Percentiles rank a stretch among this genome's conserved stretches.
These are phyloP conservation scores for Mucor saturninus DNA, from an alignment of 371 early-diverging fungal species.

Conservation along the genomic window DNA sequence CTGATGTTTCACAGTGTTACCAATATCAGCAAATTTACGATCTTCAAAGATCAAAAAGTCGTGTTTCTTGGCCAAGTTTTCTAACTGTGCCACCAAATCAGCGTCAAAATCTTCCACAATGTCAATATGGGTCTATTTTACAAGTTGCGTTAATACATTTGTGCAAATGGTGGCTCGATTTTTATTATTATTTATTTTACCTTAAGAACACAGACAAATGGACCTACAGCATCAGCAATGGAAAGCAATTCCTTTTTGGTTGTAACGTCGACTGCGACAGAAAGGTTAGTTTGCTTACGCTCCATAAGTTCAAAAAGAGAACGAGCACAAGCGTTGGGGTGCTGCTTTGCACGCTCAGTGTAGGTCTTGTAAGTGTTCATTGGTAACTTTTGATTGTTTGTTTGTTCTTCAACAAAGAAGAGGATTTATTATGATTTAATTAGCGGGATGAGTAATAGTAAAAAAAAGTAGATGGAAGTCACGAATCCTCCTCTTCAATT, in stretches of 20 bases:
- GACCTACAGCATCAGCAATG: constrained; percentile 89
- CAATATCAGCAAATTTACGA: constrained; percentile 96
- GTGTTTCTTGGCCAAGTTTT: constrained; percentile 79
- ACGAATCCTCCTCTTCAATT: constrained; percentile 33
- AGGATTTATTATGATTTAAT: not conserved
- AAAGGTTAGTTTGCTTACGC: constrained; percentile 89
- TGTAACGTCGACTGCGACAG: constrained; percentile 89
- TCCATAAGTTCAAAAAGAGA: constrained; percentile 86
- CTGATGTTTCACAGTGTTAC: constrained; percentile 94
- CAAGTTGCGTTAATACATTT: not conserved
- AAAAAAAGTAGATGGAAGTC: constrained; percentile 1
- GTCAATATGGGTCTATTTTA: constrained; percentile 89
- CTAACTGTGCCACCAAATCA: constrained; percentile 76
- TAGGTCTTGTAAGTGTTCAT: constrained; percentile 60
- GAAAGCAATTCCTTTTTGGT: constrained; percentile 84
- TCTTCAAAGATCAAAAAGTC: constrained; percentile 97
- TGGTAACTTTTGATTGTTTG: not conserved
- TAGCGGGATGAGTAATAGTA: not conserved
- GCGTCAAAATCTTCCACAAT: constrained; percentile 91
- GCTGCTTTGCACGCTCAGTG: constrained; percentile 55
- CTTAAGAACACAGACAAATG: constrained; percentile 93
- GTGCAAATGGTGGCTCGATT: not conserved
- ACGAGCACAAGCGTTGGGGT: constrained; percentile 72
- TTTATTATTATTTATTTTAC: constrained; percentile 36
- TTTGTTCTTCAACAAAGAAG: constrained; percentile 3